A percentile compares a stretch with the other conserved stretches of the same genome.
phyloP scores from a whole-genome alignment of 2,329 filamentous ascomycete species.

The Alternaria atra region DNA sequence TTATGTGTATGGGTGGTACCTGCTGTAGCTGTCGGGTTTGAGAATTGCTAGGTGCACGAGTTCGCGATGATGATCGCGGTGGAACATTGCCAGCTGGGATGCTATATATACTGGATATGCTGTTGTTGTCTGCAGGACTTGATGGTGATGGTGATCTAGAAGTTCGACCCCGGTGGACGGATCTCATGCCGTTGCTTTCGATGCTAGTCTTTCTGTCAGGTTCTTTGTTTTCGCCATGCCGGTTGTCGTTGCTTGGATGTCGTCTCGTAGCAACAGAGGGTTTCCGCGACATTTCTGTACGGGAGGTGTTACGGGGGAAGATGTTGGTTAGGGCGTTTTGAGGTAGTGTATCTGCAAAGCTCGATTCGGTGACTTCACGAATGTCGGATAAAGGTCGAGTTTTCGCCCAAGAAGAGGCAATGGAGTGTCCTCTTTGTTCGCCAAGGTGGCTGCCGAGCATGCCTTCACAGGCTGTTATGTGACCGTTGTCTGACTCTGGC shows the following conservation, averaged over 20 bases:
- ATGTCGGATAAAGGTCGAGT: slow-evolving; percentile 60
- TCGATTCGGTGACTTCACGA: slow-evolving; percentile 60
- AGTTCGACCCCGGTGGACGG: slow-evolving; percentile 32
- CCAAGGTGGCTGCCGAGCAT: slow-evolving; percentile 38
- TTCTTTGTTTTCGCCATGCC: slow-evolving; percentile 40
- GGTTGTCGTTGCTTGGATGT: slow-evolving; percentile 42
- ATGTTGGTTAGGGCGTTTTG: slow-evolving; percentile 37
- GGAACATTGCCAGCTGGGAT: slow-evolving; percentile 57
- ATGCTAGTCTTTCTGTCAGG: slow-evolving; percentile 40
- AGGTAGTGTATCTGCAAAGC: slow-evolving; percentile 52
- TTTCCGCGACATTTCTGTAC: slow-evolving; percentile 43
- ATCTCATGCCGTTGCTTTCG: slow-evolving; percentile 40
- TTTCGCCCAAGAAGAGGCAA: slow-evolving; percentile 44
- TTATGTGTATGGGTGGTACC: slow-evolving; percentile 24
- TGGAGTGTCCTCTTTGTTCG: slow-evolving; percentile 36
- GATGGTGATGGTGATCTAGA: slow-evolving; percentile 47
- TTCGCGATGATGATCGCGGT: slow-evolving; percentile 56
- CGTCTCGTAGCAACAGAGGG: slow-evolving; percentile 42
- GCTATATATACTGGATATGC: slow-evolving; percentile 56
- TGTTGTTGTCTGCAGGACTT: slow-evolving; percentile 47
- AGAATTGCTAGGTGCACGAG: slow-evolving; percentile 37
- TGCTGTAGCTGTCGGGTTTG: slow-evolving; percentile 29
- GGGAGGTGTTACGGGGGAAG: slow-evolving; percentile 35
- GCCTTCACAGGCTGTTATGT: slow-evolving; percentile 27
- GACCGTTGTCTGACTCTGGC: slow-evolving; percentile 21